phyloP scores from a whole-genome alignment of 495 filamentous ascomycete genomes.

The Podospora conica region DNA sequence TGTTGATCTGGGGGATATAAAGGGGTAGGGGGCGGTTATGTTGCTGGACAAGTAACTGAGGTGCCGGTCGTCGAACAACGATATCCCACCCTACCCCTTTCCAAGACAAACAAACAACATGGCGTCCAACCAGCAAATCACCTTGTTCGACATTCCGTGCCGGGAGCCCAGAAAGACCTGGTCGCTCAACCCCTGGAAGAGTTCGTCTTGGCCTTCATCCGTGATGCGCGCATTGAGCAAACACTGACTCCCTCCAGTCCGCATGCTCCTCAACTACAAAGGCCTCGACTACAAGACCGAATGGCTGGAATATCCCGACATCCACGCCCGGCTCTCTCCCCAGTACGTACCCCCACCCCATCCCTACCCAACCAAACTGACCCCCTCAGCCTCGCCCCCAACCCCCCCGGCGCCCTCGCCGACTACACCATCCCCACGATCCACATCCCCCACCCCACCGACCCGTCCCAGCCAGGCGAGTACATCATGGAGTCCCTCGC shows the following conservation, averaged over 20 bases:
- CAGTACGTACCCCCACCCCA: constrained; percentile 21
- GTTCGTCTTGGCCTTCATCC: not conserved
- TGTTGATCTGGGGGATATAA: not conserved
- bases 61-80: not conserved
- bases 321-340: constrained; percentile 32
- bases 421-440: constrained; percentile 52
- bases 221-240: not conserved
- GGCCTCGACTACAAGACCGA: constrained; percentile 55
- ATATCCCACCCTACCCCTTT: not conserved
- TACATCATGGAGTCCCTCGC: constrained; percentile 51
- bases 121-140: not conserved
- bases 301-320: constrained; percentile 61
- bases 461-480: not conserved
- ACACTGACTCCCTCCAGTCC: not conserved
- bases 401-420: constrained; percentile 11
- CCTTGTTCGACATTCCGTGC: not conserved
- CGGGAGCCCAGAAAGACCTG: not conserved
- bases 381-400: constrained; percentile 23
- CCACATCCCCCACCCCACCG: constrained; percentile 40
- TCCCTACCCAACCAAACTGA: not conserved
- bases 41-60: not conserved
- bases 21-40: not conserved
- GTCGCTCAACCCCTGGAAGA: not conserved
- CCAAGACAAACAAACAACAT: not conserved
- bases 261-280: constrained; percentile 1